Base-by-base conservation (phyloP, 1,284 basidiomycete species). In the Mycena sp. region DNA sequence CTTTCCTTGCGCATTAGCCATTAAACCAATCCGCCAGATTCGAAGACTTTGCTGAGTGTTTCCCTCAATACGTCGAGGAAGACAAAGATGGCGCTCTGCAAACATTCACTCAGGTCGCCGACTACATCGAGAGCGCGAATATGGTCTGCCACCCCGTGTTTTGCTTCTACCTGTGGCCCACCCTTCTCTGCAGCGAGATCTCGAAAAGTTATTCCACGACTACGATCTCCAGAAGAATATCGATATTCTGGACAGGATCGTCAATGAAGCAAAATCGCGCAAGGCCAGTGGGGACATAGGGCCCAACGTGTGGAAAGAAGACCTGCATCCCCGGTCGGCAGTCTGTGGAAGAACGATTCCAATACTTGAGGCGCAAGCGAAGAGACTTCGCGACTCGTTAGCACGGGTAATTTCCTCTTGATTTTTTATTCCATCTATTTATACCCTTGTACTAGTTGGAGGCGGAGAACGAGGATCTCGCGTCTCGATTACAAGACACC, bases 31-130 rank as follows among this genome's bases (percentile, higher is more conserved):
- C 32, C 40, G 10, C 28, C 67, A 93, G 91, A 49, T 91, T 87
- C 70, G 88, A 92, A 70, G 89, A 93, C 72, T 93, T 92, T 67
- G 80, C 85, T 6, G 88, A 91, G 76, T 92, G 91, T 71, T 93
- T 93, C 70, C 82, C 90, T 17, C 76, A 87, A 26, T 91, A 88
- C 77, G 89, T 87, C 46, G 87, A 91, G 67, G 89, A 91, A 68
- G 86, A 91, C 65, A 88, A 87, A 45, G 87, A 89, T 58, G 86
- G 87, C 19, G 86, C 90, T 6, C 82, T 85, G 29, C 84, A 83
- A 2, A 86, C 89, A 5, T 91, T 86, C 71, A 87, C 87, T 56
- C 85, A 85, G 12, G 85, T 92, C 21, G 86, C 88, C 3, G 79
- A 85, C 63, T 89, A 90, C 60, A 89, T 91, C 70, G 89, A 92